Evolutionary conservation across 257 asterid species (phyloP), one percentile per base, ranked within the genome.

Genomic region (Nemophila menziesii): DNA sequence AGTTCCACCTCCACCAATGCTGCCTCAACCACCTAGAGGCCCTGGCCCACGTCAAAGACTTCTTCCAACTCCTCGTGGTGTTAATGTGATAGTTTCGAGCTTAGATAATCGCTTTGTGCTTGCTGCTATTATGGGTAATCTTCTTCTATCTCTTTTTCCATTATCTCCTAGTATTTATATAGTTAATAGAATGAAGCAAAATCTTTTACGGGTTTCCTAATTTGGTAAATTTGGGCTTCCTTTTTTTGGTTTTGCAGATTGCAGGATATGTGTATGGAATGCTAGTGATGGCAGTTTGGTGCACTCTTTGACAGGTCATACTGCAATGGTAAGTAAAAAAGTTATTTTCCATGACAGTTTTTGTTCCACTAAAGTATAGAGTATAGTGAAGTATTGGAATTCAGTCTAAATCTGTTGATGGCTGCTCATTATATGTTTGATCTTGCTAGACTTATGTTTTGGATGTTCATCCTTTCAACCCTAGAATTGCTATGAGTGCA

Each of bases 401-500:
- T n/a, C n/a, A n/a, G n/a, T n/a, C n/a, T n/a, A n/a, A n/a, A n/a
- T n/a, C n/a, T n/a, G n/a, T n/a, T n/a, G n/a, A n/a, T n/a, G n/a
- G n/a, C n/a, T n/a, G n/a, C n/a, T n/a, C n/a, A 9, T 39, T 52
- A 52, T 47, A 11, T 44, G 21, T 47, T 48, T 48, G 57, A 45
- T 51, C 24, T 51, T 60, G 66, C 18, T 76, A 89, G 98, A 81
- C 98, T 33, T 90, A 90, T 69, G 98, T 90, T 48, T 55, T 90
- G 81, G 98, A 90, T 43, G 93, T 90, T 66, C 96, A 90, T 78
- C 98, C 98, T 56, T 90, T 90, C 56, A 81, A 84, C 65, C 98
- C 98, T 48, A 72, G 98, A 67, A 78, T 90, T 52, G 98, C 98
- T 20, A 80, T 90, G 98, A 90, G 96, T 58, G 96, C 98, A 66